Evolutionary conservation across 345 rosid species (phyloP), one percentile per base, ranked within the genome.

Genomic region (Syzygium oleosum): DNA sequence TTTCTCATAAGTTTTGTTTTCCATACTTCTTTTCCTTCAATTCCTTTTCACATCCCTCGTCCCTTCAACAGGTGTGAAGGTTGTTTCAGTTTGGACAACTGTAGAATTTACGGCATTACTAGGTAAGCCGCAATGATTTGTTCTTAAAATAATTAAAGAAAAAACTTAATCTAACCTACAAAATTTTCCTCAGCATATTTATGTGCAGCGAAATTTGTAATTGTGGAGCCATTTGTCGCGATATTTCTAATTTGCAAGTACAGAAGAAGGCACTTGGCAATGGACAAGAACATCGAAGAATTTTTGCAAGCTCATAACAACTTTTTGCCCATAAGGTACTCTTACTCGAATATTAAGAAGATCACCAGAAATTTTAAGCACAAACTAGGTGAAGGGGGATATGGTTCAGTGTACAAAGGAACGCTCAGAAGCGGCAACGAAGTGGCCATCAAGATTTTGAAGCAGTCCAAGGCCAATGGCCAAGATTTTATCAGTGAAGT

Each of bases 151-250:
- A 12, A 11, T 5, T 59, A 4, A 12, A 12, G 1, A 27, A 14
- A n/a, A 2, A 61, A 2, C 59, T 0, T 22, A 22, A 12, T 59
- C 31, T 27, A 12, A 61, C 34, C 17, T 3, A 61, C 13, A 13
- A n/a, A 61, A 27, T 5, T n/a, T 12, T n/a, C 27, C 1, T 5
- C 4, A 61, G 34, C 5, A 1, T 0, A 0, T 61, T 61, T 61
- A 0, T 25, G 31, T 27, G 34, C 0, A 13, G 4, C 2, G 34
- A 61, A 61, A 27, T 61, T 61, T 0, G 1, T 13, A 13, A 61
- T 61, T 2, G 9, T 8, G 4, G n/a, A 0, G 34, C 17, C 68
- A 5, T 5, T 61, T n/a, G 17, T 61, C 0, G 0, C 0, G 2
- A 61, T 61, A 61, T n/a, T 61, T n/a, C 2, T 61, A 0, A 61